These are phyloP conservation scores for Pelagomonas calceolata DNA, from an alignment of 108 stramenopile genomes.

Conservation along the genomic window DNA sequence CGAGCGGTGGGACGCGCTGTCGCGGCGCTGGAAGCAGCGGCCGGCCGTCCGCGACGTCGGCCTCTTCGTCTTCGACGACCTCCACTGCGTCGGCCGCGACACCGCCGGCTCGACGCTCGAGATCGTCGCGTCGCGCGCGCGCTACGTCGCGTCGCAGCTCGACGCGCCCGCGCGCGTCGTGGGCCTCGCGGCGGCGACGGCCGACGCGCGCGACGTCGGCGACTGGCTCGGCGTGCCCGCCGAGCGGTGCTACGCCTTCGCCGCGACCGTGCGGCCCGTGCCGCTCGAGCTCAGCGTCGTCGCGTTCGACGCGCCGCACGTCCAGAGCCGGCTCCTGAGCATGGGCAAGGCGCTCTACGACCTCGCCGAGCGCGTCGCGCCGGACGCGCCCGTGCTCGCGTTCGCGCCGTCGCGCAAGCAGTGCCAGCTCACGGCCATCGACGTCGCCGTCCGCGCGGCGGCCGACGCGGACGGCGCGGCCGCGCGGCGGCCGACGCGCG, in stretches of 20 bases:
- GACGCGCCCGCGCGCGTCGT: constrained; percentile 68
- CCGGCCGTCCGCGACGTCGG: constrained; percentile 76
- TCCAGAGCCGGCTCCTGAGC: constrained; percentile 73
- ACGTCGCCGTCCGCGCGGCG: constrained; percentile 79
- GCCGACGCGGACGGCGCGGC: constrained; percentile 27
- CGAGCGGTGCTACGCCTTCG: constrained; percentile 73
- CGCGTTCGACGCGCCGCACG: constrained; percentile 84
- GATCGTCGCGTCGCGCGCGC: constrained; percentile 88
- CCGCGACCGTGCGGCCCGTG: constrained; percentile 75
- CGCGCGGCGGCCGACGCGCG: constrained; percentile 17
- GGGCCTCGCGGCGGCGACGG: constrained; percentile 77
- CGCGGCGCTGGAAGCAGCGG: constrained; percentile 86
- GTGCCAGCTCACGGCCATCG: constrained; percentile 92
- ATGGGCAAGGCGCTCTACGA: constrained; percentile 94
- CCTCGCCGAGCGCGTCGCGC: constrained; percentile 57
- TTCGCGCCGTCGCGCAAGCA: constrained; percentile 92
- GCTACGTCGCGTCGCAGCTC: constrained; percentile 70
- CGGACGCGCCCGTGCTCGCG: constrained; percentile 60
- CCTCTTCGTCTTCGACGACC: constrained; percentile 85
- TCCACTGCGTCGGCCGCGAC: constrained; percentile 83
- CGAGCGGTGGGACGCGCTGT: constrained; percentile 78
- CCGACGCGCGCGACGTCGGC: constrained; percentile 92
- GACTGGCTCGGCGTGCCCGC: constrained; percentile 90
- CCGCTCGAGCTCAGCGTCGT: constrained; percentile 87
- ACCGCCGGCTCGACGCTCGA: constrained; percentile 78